These are phyloP conservation scores for Heterobasidion annosum DNA, from an alignment of 1,284 basidiomycete species.

Conservation along the genomic window DNA sequence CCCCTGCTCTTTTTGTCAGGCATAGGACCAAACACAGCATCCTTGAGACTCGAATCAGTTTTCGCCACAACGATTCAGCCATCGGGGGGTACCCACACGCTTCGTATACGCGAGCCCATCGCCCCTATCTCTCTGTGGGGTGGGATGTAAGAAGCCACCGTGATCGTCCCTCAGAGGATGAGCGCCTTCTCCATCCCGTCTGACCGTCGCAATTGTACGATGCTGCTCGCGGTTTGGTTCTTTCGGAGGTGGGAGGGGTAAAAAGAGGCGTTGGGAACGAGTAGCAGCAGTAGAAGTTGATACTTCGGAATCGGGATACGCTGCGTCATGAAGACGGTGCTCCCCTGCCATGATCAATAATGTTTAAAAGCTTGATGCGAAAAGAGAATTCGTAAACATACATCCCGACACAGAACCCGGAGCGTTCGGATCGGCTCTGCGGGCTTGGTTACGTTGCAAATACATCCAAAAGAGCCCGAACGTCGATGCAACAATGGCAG, in stretches of 20 bases:
- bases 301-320: background rate
- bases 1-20: no score
- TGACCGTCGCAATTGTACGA: background rate
- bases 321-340: constrained; percentile 3
- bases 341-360: constrained; percentile 5
- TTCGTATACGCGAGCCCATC: constrained; percentile 9
- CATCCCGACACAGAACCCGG: constrained; percentile 9
- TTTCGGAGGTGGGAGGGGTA: background rate
- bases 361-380: background rate
- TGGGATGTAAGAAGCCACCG: constrained; percentile 4
- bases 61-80: no score
- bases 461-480: constrained; percentile 8
- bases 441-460: constrained; percentile 9
- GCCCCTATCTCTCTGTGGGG: constrained; percentile 7
- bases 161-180: background rate
- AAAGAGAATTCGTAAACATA: background rate
- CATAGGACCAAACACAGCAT: no score
- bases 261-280: background rate
- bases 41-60: no score
- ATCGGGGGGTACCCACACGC: constrained; percentile 1
- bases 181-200: background rate
- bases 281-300: background rate
- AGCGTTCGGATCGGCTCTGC: constrained; percentile 9
- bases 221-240: constrained; percentile 6
- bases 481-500: constrained; percentile 6